Evolutionary conservation across 768 basidiomycete species (phyloP), one percentile per base, ranked within the genome.

Genomic region (Agaricus blazei): DNA sequence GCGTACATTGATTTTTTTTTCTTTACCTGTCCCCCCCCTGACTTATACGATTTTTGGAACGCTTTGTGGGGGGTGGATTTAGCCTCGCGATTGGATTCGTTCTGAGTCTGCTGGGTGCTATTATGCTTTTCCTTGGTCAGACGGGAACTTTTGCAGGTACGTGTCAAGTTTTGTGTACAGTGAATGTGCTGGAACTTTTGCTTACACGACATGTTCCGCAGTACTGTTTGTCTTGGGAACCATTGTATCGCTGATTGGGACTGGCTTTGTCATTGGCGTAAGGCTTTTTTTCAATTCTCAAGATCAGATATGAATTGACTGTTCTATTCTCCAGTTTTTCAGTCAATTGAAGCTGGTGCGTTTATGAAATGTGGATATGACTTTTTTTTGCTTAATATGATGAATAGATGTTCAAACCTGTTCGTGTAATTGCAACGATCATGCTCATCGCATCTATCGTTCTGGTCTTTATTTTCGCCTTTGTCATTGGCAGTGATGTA

Each of bases 241-340:
- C 44, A 70, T 96, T 60, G 69, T 96, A 56, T 87, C 89, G 12
- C 80, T 98, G 49, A 67, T 88, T 52, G 93, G 93, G 43, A 96
- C 93, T 0, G 93, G 93, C 0, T 96, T 97, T 75, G 72, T 96
- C 65, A 84, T 96, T 54, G 91, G 91, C 58, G 92, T 93, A 69
- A 63, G 90, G 76, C 26, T 40, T 48, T 28, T 49, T 1, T 48
- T 48, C 15, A 36, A 40, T 36, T 23, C 41, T 50, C 43, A 19
- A 47, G 37, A 34, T n/a, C 1, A n/a, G 24, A 12, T 24, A 26
- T 27, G 28, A 59, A 55, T 55, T 58, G 29, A 48, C 9, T 56
- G 8, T 38, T 15, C 29, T 26, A 52, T 52, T n/a, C 44, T 52
- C 11, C 34, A 93, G 90, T 93, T 91, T 69, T 65, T 70, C 56